Evolutionary conservation across 495 filamentous ascomycete genomes (phyloP), one percentile per base, ranked within the genome.

Genomic region (Cairneyella variabilis): DNA sequence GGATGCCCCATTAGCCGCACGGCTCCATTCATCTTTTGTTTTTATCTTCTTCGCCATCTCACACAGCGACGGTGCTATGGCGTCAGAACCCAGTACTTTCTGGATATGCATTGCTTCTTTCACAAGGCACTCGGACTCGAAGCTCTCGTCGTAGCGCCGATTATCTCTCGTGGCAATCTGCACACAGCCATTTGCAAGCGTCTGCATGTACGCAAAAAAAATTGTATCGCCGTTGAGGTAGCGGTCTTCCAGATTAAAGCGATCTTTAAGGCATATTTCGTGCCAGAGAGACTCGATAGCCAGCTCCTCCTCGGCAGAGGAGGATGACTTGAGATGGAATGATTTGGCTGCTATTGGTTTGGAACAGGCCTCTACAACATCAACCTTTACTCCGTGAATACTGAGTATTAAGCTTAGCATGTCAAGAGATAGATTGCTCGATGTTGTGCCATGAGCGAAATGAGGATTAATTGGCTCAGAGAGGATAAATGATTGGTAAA

Each of bases 141-240:
- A 49, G 54, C 21, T 57, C 16, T 51, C 53, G 54, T 32, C 45
- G 36, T 38, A 61, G 36, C 4, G 9, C 36, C 36, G 21, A 43
- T 43, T 42, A 16, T 52, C 37, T 43, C 49, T 41, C 38, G 49
- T 42, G 20, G 38, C 36, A 25, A 17, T 52, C 27, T 42, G 37
- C 5, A 43, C 49, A 28, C 49, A 52, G 54, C 49, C 57, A 48
- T 64, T 64, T 53, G 41, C 56, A 28, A 64, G 54, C 12, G 61
- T 64, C 38, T 64, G 61, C 47, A 58, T 58, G 45, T 58, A 56
- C n/a, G 61, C 61, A 27, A 54, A 58, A 34, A 64, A 60, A 22
- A 53, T 39, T 25, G 30, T 42, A 18, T 54, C 53, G 36, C 53
- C 23, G 20, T 28, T 52, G 18, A 52, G 36, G 38, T 52, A 52